Evolutionary conservation across 768 basidiomycete species (phyloP), one percentile per base, ranked within the genome.

Genomic region (Naematelia encephala): DNA sequence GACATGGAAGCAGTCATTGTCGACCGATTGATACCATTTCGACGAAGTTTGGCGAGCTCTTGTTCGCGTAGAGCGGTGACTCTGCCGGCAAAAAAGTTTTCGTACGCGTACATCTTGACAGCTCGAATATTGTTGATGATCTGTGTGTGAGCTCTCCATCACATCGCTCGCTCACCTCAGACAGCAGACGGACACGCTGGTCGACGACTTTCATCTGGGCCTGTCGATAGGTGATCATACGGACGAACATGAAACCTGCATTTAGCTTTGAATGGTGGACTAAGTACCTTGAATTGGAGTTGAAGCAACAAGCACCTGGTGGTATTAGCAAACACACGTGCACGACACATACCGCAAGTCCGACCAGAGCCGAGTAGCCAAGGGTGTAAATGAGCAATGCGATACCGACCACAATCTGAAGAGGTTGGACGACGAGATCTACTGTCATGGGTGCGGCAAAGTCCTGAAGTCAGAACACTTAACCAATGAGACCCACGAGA

Each of bases 341-440:
- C n/a, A 2, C 26, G n/a, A 16, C 34, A 13, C 48, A 4, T 50
- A 54, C 49, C 5, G 53, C 56, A 23, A 65, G 42, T 19, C 67
- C 86, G 26, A 87, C 86, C 11, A 88, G 80, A 0, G 86, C 86
- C 0, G 86, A 87, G 63, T 83, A 84, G 8, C 86, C 86, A 21
- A 88, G 79, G 82, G 85, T 85, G 61, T 79, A 78, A 22, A 87
- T 81, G 43, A 88, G 80, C 4, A 89, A 81, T 1, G 82, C 85
- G 22, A 86, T 78, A 1, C 83, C 84, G 54, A 87, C 81, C 11
- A 81, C 68, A 45, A 87, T 81, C 81, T 83, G 59, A n/a, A 87
- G 82, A 0, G 86, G 86, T 12, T 84, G 78, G 16, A 84, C 80
- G 26, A 69, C 14, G 14, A 59, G 49, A n/a, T 66, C 60, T 1